Conservation (phyloP, 2,329 filamentous ascomycete genomes). For the Cladosporium sp. region DNA sequence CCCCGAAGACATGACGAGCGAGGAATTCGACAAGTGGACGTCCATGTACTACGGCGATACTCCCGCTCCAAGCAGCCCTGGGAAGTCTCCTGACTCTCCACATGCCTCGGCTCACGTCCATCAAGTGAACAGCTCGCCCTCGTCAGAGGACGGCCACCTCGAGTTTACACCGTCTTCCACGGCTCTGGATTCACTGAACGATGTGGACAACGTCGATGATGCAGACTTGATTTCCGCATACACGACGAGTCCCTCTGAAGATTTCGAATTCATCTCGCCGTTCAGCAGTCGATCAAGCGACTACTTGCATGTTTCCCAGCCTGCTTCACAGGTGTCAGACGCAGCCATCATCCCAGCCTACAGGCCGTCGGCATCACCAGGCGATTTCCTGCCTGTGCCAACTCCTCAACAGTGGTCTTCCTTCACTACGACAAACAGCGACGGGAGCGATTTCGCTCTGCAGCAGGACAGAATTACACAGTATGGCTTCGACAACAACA, state of each 20-base stretch:
- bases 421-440: neutral
- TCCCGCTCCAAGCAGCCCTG: too few relatives aligned
- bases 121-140: neutral
- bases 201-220: neutral
- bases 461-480: neutral
- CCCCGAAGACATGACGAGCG: neutral
- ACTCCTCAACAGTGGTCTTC: slow-evolving; percentile 3
- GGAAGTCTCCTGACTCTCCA: neutral
- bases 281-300: slow-evolving; percentile 2
- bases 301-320: neutral
- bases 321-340: neutral
- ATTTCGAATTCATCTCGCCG: slow-evolving; percentile 2
- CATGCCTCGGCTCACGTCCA: neutral
- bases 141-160: neutral
- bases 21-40: neutral
- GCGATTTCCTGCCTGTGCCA: neutral
- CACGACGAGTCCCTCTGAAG: neutral
- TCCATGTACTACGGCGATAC: neutral
- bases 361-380: neutral
- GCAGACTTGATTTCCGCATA: slow-evolving; percentile 2
- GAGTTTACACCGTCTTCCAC: slow-evolving; percentile 3
- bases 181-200: neutral
- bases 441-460: neutral
- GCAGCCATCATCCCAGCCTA: neutral
- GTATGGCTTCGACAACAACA: neutral